These are phyloP conservation scores for Pulicaria dysenterica DNA, from an alignment of 129 eudicot genomes.

Conservation along the genomic window DNA sequence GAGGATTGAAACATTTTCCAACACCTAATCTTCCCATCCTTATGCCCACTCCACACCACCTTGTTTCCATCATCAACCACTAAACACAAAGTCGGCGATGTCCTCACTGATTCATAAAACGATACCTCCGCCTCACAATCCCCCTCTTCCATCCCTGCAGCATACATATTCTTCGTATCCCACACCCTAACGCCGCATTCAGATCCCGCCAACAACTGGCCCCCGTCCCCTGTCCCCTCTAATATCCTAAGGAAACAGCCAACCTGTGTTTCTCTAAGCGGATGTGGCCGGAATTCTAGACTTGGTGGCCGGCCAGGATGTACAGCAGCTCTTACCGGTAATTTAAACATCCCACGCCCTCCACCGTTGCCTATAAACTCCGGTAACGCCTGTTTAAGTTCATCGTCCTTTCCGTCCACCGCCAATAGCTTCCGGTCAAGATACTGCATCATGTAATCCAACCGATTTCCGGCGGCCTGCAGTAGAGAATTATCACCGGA, in stretches of 20 bases:
- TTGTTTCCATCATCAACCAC: conserved; percentile 69
- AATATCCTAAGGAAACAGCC: conserved; percentile 62
- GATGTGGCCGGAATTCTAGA: conserved; percentile 73
- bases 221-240: conserved; percentile 43
- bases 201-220: conserved; percentile 75
- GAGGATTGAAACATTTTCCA: conserved; percentile 64
- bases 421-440: conserved; percentile 70
- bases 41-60: conserved; percentile 94
- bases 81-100: conserved; percentile 59
- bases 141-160: conserved; percentile 23
- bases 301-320: conserved; percentile 63
- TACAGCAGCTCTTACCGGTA: conserved; percentile 61
- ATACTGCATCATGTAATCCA: conserved; percentile 88
- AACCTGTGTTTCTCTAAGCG: conserved; percentile 64
- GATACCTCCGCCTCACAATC: conserved; percentile 61
- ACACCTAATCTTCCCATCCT: conserved; percentile 82
- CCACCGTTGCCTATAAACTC: conserved; percentile 69
- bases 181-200: conserved; percentile 76
- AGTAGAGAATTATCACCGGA: conserved; percentile 19
- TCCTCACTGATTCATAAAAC: conserved; percentile 51
- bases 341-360: conserved; percentile 56
- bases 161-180: conserved; percentile 54
- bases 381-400: conserved; percentile 44
- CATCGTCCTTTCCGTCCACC: conserved; percentile 26
- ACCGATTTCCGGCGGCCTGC: conserved; percentile 55